These are phyloP conservation scores for Kodamaea nitidulidarum DNA, from an alignment of 805 yeast species.

Conservation along the genomic window DNA sequence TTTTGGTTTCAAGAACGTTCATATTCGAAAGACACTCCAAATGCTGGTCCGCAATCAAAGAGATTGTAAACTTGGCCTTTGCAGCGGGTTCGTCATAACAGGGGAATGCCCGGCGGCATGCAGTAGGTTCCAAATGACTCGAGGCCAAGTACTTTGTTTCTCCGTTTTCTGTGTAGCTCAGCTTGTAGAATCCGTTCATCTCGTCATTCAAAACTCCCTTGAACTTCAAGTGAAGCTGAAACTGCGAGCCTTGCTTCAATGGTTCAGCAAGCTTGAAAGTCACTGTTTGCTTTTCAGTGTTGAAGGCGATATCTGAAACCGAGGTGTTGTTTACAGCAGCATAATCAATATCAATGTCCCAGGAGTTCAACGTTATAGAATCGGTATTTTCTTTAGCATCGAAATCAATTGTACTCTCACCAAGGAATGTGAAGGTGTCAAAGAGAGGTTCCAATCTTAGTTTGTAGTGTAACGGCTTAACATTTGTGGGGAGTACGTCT, in stretches of 20 bases:
- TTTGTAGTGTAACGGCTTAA: conserved; percentile 39
- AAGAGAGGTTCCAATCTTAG: conserved; percentile 43
- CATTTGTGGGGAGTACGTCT: conserved; percentile 42
- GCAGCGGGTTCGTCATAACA: conserved; percentile 81
- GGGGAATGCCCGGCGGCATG: conserved; percentile 84
- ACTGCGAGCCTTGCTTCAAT: conserved; percentile 33
- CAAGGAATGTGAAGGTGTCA: conserved; percentile 54
- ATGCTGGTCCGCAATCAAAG: conserved; percentile 52
- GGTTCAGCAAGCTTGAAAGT: conserved; percentile 37
- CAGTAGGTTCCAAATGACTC: conserved; percentile 84
- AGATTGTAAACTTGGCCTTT: conserved; percentile 67
- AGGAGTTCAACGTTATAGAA: conserved; percentile 51
- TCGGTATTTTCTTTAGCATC: conserved; percentile 46
- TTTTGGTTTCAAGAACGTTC: conserved; percentile 53
- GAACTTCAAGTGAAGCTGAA: conserved; percentile 48
- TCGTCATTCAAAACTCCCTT: conserved; percentile 66
- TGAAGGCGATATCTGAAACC: conserved; percentile 21
- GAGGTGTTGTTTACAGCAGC: conserved; percentile 35
- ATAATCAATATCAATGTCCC: conserved; percentile 59
- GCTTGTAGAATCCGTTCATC: conserved; percentile 81
- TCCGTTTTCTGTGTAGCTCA: conserved; percentile 60
- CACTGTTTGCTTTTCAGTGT: conserved; percentile 37
- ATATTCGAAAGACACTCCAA: conserved; percentile 65
- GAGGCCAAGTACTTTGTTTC: conserved; percentile 69
- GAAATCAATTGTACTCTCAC: conserved; percentile 52